Base-by-base conservation (phyloP, 768 basidiomycete species). In the Amanita thiersii region DNA sequence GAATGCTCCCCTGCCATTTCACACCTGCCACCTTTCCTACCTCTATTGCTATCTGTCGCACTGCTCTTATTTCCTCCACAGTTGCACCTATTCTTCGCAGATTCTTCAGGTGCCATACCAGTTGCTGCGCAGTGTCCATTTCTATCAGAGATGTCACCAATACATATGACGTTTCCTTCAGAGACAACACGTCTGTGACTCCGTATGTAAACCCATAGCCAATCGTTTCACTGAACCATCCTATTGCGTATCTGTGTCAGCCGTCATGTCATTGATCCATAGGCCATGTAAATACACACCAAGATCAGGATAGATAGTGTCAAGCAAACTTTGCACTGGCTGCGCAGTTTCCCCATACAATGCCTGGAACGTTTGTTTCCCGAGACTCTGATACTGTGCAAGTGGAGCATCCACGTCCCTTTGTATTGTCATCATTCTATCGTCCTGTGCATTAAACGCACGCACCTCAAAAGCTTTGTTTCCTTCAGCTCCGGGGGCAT, bases 91-190 rank as follows among this genome's bases (percentile, higher is more conserved):
- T 63, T 39, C 76, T 62, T 30, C 65, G 61, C 2, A 80, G 78
- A 11, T 74, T 74, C 9, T 64, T 61, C 17, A 83, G 60, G 51
- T 83, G 81, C 81, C 81, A 84, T n/a, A 47, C 59, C 21, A 78
- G 73, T 51, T 84, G 81, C 28, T 64, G 70, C 0, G 80, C 77
- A 24, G 77, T 71, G 52, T 83, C 79, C 43, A 63, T 65, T 3
- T 75, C 70, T 51, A 84, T 73, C 34, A 81, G 66, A 0, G 77
- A 70, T 9, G 79, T 68, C n/a, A 81, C 71, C 48, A 81, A 57
- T 10, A 70, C 63, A 52, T 72, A 83, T 2, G 78, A 75, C 1
- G 77, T 75, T 52, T 84, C 79, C 29, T 71, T 51, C 2, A 64
- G 58, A 1, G 73, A 65, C 5, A 78, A 54, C 15, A 71, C 60